Evolutionary conservation across 1,139 yeast species (phyloP), one percentile per base, ranked within the genome.

Genomic region (Eremothecium cymbalariae): DNA sequence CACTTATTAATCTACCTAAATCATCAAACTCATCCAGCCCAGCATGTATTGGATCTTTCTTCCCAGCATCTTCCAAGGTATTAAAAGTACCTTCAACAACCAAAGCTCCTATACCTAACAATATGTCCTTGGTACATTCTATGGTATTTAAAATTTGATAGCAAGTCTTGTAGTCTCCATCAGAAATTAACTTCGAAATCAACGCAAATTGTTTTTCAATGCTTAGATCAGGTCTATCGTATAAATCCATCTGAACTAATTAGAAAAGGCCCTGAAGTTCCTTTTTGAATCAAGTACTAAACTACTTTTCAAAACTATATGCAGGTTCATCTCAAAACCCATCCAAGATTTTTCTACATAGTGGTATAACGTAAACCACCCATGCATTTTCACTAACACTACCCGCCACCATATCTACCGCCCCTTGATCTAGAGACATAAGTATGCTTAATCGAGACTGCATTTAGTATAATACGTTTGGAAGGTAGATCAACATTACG

Each of bases 401-500:
- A 21, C n/a, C 24, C 24, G 24, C 24, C 24, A 21, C 24, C 24
- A 21, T 21, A 21, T 11, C 13, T 13, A 21, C 12, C 13, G 24
- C 24, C 24, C 24, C 24, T 21, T 21, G 12, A n/a, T n/a, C n/a
- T n/a, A n/a, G n/a, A n/a, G n/a, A n/a, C n/a, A n/a, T n/a, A n/a
- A n/a, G n/a, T n/a, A n/a, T n/a, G n/a, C n/a, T n/a, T n/a, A n/a
- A n/a, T n/a, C n/a, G n/a, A n/a, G n/a, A n/a, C n/a, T n/a, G n/a
- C n/a, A n/a, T n/a, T n/a, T n/a, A n/a, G n/a, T n/a, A n/a, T n/a
- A n/a, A n/a, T n/a, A n/a, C n/a, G n/a, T n/a, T n/a, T n/a, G n/a
- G n/a, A n/a, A n/a, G n/a, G n/a, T n/a, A n/a, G n/a, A n/a, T n/a
- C n/a, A n/a, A n/a, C n/a, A n/a, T n/a, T n/a, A n/a, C n/a, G n/a